Conservation (phyloP, 1,139 yeast species). For the Suhomyces maxii region DNA sequence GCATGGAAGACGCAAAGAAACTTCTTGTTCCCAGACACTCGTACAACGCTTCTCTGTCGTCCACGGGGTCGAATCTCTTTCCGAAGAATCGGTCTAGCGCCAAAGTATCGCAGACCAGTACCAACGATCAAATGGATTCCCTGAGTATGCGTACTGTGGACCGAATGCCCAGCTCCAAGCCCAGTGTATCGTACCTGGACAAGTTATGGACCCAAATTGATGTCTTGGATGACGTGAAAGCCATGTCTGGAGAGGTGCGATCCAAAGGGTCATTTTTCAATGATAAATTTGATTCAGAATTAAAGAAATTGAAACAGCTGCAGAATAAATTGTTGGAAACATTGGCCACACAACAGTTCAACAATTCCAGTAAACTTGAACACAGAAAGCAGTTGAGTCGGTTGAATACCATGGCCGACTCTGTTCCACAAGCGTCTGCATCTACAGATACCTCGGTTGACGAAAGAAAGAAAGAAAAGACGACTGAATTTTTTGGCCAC, state of each 20-base stretch:
- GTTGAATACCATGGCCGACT: constrained; percentile 6
- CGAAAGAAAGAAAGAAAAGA: constrained; percentile 11
- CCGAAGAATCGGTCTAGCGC: constrained; percentile 14
- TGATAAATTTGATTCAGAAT: constrained; percentile 54
- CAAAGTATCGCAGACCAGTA: constrained; percentile 29
- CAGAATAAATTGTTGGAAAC: constrained; percentile 62
- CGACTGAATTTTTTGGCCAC: constrained; percentile 22
- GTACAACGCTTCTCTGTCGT: constrained; percentile 12
- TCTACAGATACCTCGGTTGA: background rate
- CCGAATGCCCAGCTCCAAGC: constrained; percentile 47
- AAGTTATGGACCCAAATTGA: constrained; percentile 87
- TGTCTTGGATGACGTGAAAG: constrained; percentile 76
- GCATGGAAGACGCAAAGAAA: constrained; percentile 8
- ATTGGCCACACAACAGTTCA: constrained; percentile 46
- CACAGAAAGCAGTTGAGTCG: constrained; percentile 12
- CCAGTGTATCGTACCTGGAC: constrained; percentile 64
- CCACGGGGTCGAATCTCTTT: constrained; percentile 7
- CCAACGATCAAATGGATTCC: constrained; percentile 17
- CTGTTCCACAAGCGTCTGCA: constrained; percentile 1
- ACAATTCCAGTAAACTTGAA: constrained; percentile 11
- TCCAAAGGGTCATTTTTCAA: constrained; percentile 63
- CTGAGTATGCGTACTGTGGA: constrained; percentile 43
- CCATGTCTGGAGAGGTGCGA: constrained; percentile 58
- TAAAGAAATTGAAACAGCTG: constrained; percentile 54
- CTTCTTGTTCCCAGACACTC: constrained; percentile 15